Base-by-base conservation (phyloP, 208 protist species). In the Acanthamoeba quina region DNA sequence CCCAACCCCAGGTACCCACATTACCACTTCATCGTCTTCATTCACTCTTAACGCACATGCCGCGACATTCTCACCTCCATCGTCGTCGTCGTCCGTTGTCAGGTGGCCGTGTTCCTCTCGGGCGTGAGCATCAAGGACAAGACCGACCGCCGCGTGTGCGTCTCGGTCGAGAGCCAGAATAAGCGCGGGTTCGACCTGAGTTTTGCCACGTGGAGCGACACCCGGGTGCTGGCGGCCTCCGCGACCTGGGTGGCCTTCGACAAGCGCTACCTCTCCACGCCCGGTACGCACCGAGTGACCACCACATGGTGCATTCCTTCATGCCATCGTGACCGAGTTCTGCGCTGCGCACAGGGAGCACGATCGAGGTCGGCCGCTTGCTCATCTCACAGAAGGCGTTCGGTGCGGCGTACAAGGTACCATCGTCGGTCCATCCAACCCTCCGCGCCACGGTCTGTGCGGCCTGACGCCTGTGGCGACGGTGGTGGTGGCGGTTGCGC, bases 221-320 rank as follows among this genome's bases (percentile, higher is more conserved):
- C 89, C 17, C 62, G 62, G 13, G 89, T 93, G 15, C 24, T 58
- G 26, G 78, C 64, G 24, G 41, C 29, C 49, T 24, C 17, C 6
- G 89, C 54, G 13, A 62, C 62, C 9, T 93, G 89, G 89, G 54
- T 93, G 13, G 89, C 89, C 66, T 93, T 93, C 54, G 89, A 93
- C 66, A 24, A 54, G 19, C 62, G 89, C 34, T 93, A 31, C 44
- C 56, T 90, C 24, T 58, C 21, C 54, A 31, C 31, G 4, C 44
- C 31, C 49, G 60, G 89, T 93, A 47, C 52, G 19, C 31, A 6
- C 47, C n/a, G 4, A 0, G 31, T 44, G 26, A 3, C 21, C 60
- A 31, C 26, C 41, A 2, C n/a, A n/a, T n/a, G n/a, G 9, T 5
- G 76, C 21, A 21, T 90, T 4, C 24, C 21, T 85, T 24, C 54